Percentiles rank a stretch among this genome's conserved stretches.
Evolutionary conservation across 495 filamentous ascomycete species (phyloP).

Genomic region (Penicillium parvum): DNA sequence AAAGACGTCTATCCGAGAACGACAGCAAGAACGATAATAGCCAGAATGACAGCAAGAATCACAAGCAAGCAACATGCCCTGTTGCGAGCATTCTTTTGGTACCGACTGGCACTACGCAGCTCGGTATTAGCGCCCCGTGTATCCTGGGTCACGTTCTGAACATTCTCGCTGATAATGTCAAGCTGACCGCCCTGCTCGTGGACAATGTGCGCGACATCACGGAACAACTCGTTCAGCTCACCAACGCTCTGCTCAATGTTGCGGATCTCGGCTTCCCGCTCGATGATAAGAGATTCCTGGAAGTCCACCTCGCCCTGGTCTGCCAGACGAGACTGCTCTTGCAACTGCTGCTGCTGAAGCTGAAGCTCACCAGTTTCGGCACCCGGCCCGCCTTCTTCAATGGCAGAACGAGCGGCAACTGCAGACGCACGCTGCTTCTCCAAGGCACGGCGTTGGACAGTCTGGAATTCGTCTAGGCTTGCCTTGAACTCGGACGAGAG

Average conservation of each 20-base stretch:
- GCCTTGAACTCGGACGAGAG: slow-evolving; percentile 86
- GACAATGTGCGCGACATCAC: slow-evolving; percentile 95
- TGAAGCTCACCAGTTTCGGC: slow-evolving; percentile 36
- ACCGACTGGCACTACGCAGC: slow-evolving; percentile 72
- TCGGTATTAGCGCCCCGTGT: slow-evolving; percentile 82
- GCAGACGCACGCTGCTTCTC: slow-evolving; percentile 90
- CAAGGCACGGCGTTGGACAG: slow-evolving; percentile 77
- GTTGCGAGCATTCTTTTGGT: slow-evolving; percentile 89
- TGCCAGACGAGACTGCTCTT: slow-evolving; percentile 76
- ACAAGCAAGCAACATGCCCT: slow-evolving; percentile 90
- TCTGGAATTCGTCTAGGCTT: slow-evolving; percentile 84
- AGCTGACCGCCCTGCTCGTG: slow-evolving; percentile 86
- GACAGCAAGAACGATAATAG: slow-evolving; percentile 83
- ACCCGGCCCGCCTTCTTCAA: slow-evolving; percentile 50
- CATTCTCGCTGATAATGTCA: slow-evolving; percentile 84
- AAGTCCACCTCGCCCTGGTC: slow-evolving; percentile 96
- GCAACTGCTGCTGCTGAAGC: slow-evolving; percentile 63
- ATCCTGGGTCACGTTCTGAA: slow-evolving; percentile 71
- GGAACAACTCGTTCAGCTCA: slow-evolving; percentile 93
- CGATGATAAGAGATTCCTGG: slow-evolving; percentile 90
- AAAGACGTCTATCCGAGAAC: slow-evolving; percentile 51
- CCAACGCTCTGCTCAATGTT: slow-evolving; percentile 95
- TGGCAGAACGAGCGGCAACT: slow-evolving; percentile 68
- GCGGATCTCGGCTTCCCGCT: slow-evolving; percentile 93
- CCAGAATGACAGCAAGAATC: slow-evolving; percentile 83